phyloP scores from a whole-genome alignment of 768 basidiomycete genomes.

The Russula brevipes region DNA sequence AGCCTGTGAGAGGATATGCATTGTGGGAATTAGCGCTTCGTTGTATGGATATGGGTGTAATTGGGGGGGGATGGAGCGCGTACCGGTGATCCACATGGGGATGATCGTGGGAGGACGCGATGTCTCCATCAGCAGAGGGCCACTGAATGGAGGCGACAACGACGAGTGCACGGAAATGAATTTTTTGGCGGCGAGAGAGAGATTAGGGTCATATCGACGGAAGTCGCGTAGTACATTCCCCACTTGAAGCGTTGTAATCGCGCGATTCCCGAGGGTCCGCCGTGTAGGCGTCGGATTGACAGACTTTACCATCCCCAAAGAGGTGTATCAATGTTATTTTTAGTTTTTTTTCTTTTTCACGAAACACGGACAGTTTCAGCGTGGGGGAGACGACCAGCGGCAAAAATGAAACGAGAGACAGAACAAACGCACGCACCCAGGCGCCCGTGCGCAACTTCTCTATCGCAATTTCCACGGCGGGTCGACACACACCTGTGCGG shows the following conservation, averaged over 20 bases:
- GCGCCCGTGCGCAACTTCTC: conserved; percentile 71
- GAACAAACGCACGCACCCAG: conserved; percentile 63
- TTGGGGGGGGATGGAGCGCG: conserved; percentile 13
- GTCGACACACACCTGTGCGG: conserved; percentile 61
- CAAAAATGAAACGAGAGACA: no score
- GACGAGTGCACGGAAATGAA: conserved; percentile 32
- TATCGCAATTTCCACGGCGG: conserved; percentile 79
- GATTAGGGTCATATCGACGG: no score
- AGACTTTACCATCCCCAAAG: conserved; percentile 85
- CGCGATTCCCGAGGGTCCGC: conserved; percentile 37
- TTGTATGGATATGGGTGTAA: not conserved
- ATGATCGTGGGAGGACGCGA: conserved; percentile 68
- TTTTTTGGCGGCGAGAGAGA: no score
- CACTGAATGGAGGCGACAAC: conserved; percentile 40
- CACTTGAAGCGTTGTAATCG: conserved; percentile 82
- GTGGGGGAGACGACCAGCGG: no score
- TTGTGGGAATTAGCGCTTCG: not conserved
- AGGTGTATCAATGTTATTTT: conserved; percentile 63
- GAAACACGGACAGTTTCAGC: no score
- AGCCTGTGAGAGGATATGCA: conserved; percentile 40
- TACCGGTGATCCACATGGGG: conserved; percentile 90
- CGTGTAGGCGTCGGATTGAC: conserved; percentile 58
- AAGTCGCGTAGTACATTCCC: conserved; percentile 60
- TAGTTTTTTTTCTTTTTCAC: no score
- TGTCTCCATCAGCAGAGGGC: conserved; percentile 74